Percentiles rank a stretch among this genome's conserved stretches.
Evolutionary conservation across 768 basidiomycete genomes (phyloP).

Genomic region (Suillus subluteus): DNA sequence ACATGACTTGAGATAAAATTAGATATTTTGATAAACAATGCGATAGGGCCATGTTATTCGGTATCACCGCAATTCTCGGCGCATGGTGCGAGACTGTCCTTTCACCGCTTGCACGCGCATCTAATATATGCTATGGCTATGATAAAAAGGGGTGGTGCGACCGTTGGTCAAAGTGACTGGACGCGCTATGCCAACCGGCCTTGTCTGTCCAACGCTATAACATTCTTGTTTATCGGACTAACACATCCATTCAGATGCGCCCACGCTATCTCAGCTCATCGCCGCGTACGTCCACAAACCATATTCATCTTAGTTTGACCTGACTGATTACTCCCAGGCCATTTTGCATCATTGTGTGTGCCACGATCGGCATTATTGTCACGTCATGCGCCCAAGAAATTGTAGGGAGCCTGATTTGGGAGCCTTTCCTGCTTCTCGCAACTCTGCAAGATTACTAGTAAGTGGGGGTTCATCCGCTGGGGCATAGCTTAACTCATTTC

Average conservation of each 20-base stretch:
- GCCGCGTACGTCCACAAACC: background rate
- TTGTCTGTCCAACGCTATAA: background rate
- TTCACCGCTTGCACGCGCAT: background rate
- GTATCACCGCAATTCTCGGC: conserved; percentile 2
- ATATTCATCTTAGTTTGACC: background rate
- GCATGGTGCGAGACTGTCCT: background rate
- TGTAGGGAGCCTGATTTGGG: conserved; percentile 22
- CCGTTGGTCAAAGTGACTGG: background rate
- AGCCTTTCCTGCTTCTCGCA: conserved; percentile 22
- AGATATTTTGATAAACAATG: background rate
- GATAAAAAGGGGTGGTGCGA: background rate
- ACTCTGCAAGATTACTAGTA: conserved; percentile 24
- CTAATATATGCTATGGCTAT: background rate
- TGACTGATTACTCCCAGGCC: conserved; percentile 17
- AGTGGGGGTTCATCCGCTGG: background rate
- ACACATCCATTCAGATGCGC: background rate
- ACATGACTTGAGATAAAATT: background rate
- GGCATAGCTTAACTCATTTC: background rate
- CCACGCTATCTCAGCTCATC: conserved; percentile 1
- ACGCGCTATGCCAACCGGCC: conserved; percentile 4
- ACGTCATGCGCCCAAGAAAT: conserved; percentile 18
- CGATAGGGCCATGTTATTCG: conserved; percentile 4
- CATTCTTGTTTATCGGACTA: background rate
- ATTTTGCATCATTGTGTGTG: conserved; percentile 20
- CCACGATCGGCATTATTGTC: conserved; percentile 22